Percentiles rank a stretch among this genome's conserved stretches.
These are phyloP conservation scores for Trichoderma sp. DNA, from an alignment of 2,329 filamentous ascomycete species.

Conservation along the genomic window DNA sequence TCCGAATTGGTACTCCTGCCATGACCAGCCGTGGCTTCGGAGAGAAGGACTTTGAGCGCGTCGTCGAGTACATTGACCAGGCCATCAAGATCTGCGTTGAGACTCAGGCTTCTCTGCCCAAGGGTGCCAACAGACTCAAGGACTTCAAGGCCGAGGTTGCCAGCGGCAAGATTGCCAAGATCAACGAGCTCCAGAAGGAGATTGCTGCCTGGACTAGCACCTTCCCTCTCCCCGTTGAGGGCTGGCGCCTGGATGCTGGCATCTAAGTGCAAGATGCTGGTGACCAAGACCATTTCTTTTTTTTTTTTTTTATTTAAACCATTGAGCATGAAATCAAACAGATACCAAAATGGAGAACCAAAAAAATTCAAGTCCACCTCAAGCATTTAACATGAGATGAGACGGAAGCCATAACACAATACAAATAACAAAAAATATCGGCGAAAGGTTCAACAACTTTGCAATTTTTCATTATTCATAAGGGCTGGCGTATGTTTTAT, in stretches of 20 bases:
- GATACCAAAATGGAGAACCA: constrained; percentile 24
- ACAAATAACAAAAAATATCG: constrained; percentile 17
- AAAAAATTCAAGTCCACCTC: constrained; percentile 20
- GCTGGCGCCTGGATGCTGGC: constrained; percentile 64
- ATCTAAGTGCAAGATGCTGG: constrained; percentile 45
- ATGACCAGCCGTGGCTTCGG: constrained; percentile 97
- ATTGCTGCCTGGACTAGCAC: constrained; percentile 81
- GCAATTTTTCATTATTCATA: constrained; percentile 19
- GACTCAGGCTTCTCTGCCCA: constrained; percentile 80
- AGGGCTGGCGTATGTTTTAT: constrained; percentile 29
- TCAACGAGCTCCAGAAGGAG: constrained; percentile 85
- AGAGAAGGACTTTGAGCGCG: constrained; percentile 86
- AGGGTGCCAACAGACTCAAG: constrained; percentile 99
- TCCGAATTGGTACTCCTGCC: constrained; percentile 94
- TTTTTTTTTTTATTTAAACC: background rate
- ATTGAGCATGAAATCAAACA: background rate
- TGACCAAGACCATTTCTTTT: background rate
- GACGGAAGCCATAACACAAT: constrained; percentile 1
- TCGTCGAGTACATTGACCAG: constrained; percentile 85
- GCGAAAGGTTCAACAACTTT: constrained; percentile 35
- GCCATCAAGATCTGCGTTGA: constrained; percentile 89
- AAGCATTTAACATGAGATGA: constrained; percentile 32
- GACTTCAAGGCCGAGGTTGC: constrained; percentile 96
- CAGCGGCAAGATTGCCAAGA: constrained; percentile 74
- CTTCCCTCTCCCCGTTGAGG: constrained; percentile 90